These are phyloP conservation scores for Dorcoceras hygrometricum DNA, from an alignment of 257 asterid genomes.

Conservation along the genomic window DNA sequence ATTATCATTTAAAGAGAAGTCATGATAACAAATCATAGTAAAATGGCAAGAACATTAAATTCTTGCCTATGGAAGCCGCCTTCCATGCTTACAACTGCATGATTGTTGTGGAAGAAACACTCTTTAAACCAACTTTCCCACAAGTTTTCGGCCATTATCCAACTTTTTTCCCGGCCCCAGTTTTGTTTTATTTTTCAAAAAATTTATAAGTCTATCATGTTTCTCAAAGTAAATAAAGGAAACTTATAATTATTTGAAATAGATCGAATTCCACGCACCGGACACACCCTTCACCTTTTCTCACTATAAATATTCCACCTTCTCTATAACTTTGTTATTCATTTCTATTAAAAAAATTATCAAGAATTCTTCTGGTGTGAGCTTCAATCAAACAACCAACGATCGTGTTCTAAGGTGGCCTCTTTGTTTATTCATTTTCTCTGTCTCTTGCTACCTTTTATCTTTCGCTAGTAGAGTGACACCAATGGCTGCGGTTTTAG, in stretches of 20 bases:
- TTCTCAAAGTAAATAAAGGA: too few species aligned
- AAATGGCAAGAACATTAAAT: conserved; percentile 8
- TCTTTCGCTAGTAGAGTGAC: background rate
- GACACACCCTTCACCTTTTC: too few species aligned
- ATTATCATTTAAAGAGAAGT: background rate
- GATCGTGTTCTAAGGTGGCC: too few species aligned
- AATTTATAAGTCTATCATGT: too few species aligned
- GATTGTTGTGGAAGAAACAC: background rate
- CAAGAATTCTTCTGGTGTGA: background rate
- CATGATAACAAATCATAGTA: conserved; percentile 3
- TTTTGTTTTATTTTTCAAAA: too few species aligned
- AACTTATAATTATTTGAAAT: background rate
- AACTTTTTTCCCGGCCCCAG: too few species aligned
- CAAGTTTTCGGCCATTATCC: background rate
- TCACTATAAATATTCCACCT: background rate
- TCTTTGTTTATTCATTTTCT: background rate
- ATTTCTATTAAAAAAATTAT: too few species aligned
- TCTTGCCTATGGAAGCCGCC: conserved; percentile 1
- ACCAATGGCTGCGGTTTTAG: background rate
- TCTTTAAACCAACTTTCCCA: background rate
- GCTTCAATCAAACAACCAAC: background rate
- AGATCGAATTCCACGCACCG: background rate
- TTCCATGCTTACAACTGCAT: conserved; percentile 1
- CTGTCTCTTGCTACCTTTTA: too few species aligned
- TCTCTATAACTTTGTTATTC: background rate